Evolutionary conservation across 2,329 filamentous ascomycete species (phyloP).

Genomic region (Pestalotiopsis sp.): DNA sequence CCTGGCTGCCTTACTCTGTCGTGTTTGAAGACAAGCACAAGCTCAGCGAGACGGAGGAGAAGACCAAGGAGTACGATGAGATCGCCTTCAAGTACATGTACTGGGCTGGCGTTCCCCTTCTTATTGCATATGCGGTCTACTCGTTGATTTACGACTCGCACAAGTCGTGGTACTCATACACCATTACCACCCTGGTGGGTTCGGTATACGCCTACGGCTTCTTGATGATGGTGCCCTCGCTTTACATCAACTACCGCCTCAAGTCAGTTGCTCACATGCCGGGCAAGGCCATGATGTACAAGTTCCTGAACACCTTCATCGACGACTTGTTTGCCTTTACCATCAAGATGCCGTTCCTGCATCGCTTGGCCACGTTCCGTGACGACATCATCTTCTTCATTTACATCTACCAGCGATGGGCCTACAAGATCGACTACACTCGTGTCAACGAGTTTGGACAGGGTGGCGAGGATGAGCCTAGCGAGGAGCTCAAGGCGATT

Average conservation of each 20-base stretch:
- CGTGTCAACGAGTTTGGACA: conserved; percentile 98
- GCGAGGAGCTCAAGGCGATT: conserved; percentile 44
- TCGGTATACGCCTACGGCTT: conserved; percentile 98
- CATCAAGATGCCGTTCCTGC: conserved; percentile 97
- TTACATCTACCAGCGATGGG: conserved; percentile 92
- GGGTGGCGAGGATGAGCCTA: conserved; percentile 86
- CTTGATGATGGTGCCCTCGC: conserved; percentile 95
- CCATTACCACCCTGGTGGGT: conserved; percentile 92
- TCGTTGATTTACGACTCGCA: conserved; percentile 90
- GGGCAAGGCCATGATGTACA: conserved; percentile 94
- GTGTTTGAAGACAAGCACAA: conserved; percentile 96
- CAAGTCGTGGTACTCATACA: conserved; percentile 97
- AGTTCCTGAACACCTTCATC: conserved; percentile 98
- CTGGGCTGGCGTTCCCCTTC: conserved; percentile 83
- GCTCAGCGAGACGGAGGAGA: conserved; percentile 91
- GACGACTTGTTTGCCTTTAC: conserved; percentile 98
- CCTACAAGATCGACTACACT: conserved; percentile 88
- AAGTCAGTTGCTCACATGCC: conserved; percentile 98
- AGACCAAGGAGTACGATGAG: conserved; percentile 97
- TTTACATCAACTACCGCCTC: conserved; percentile 99
- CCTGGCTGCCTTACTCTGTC: conserved; percentile 77
- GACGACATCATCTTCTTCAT: conserved; percentile 99
- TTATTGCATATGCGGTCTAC: conserved; percentile 88
- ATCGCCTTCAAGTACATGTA: conserved; percentile 99
- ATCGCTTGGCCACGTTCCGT: conserved; percentile 87